phyloP scores from a whole-genome alignment of 306 rosid species.

The Dryas drummondii region DNA sequence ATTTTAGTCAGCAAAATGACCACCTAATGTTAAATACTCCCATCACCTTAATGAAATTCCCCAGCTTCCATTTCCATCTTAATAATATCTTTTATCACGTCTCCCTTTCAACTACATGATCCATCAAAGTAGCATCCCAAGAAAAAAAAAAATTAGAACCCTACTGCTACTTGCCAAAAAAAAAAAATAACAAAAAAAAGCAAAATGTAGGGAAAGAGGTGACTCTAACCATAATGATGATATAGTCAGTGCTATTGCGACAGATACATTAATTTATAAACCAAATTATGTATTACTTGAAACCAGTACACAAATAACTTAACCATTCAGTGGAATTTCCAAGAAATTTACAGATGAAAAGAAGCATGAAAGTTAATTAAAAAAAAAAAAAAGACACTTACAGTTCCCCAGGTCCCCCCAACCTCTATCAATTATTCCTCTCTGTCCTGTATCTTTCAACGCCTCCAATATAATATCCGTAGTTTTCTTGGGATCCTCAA shows the following conservation, averaged over 20 bases:
- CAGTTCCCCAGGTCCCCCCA: slow-evolving; percentile 93
- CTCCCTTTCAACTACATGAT: neutral
- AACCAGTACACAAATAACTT: neutral
- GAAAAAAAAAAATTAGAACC: neutral
- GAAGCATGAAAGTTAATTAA: neutral
- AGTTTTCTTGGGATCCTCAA: slow-evolving; percentile 72
- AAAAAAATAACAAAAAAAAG: neutral
- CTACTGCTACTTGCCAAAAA: neutral
- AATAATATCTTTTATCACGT: neutral
- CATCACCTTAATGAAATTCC: neutral
- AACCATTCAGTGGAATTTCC: neutral
- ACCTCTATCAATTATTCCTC: slow-evolving; percentile 91
- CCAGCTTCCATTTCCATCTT: neutral
- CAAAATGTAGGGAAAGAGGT: neutral
- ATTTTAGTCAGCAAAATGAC: neutral
- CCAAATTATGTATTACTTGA: neutral
- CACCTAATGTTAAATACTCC: neutral
- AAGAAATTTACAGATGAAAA: neutral
- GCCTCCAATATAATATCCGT: slow-evolving; percentile 77
- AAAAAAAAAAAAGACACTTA: slow-evolving; percentile 36
- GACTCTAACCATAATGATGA: neutral
- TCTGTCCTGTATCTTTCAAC: slow-evolving; percentile 69
- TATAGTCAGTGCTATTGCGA: neutral
- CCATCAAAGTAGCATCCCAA: neutral
- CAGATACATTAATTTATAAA: neutral